Conservation (phyloP, 2,329 filamentous ascomycete genomes). For the Arthrobotrys musiformis region DNA sequence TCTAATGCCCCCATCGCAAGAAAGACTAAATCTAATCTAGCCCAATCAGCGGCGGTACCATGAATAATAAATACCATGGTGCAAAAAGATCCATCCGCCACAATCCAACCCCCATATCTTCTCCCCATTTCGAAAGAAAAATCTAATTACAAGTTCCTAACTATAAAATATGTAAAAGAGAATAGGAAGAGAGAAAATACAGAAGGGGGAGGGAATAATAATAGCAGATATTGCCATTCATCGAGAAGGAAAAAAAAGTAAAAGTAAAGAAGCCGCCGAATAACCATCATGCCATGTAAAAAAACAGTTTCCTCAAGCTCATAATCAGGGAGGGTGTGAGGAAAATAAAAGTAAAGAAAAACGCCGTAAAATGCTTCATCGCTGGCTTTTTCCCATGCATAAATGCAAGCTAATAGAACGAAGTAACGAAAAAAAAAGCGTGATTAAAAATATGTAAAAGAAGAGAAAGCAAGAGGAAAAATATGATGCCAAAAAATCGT, state of each 20-base stretch:
- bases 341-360: neutral
- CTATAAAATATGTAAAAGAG: neutral
- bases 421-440: neutral
- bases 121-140: neutral
- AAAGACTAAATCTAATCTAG: too few species aligned
- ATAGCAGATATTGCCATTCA: neutral
- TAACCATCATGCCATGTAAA: too few species aligned
- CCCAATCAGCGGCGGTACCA: too few species aligned
- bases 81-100: too few species aligned
- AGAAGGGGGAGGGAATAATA: neutral
- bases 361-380: slow-evolving; percentile 1
- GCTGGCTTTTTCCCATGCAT: neutral
- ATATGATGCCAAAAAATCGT: neutral
- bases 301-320: too few species aligned
- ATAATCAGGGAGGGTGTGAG: neutral
- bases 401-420: neutral
- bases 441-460: neutral
- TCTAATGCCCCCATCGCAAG: too few species aligned
- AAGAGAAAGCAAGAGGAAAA: neutral
- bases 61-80: too few species aligned
- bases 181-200: neutral
- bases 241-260: neutral
- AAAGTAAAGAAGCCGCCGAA: neutral
- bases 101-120: neutral
- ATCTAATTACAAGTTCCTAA: neutral